Evolutionary conservation across 352 stramenopile genomes (phyloP), one percentile per base, ranked within the genome.

Genomic region (Halophytophthora polymorphica): DNA sequence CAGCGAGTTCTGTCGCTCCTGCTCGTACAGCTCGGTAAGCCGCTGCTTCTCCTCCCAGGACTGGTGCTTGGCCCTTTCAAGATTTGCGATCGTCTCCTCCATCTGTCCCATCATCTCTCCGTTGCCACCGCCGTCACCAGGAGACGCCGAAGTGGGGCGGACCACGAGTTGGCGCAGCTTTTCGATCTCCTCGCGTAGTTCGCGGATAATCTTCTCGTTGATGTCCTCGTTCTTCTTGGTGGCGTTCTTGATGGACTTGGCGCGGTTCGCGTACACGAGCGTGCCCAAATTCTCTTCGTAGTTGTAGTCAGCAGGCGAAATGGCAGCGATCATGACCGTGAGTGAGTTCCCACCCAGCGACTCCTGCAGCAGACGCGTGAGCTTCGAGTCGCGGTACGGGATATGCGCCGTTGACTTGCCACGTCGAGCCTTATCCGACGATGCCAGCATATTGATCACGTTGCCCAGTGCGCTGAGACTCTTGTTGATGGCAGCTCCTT

Each of bases 291-390:
- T 97, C 55, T 98, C 96, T 29, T 98, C 89, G 33, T 84, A 76
- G 64, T 98, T 98, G 52, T 95, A 83, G 44, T 98, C 88, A 1
- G 91, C 90, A 0, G 94, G 89, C 6, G 78, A 95, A 34, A 98
- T 89, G 18, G 90, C 93, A 18, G 93, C 93, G 21, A 98, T 73
- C 88, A 98, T 97, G n/a, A 98, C 80, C 6, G 94, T 98, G 10
- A 86, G 61, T 7, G 89, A 87, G 52, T 98, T 98, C 1, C 93
- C 93, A 36, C 90, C 90, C 2, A 98, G 76, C 2, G 81, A 91
- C 41, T 97, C 86, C 54, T 96, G 85, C 18, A 98, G 51, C 31
- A 98, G 47, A 11, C 86, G 69, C 19, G 90, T 98, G 21, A 98
- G 73, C 53, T 96, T 96, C 2, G 86, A 96, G 50, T 98, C 83